These are phyloP conservation scores for Phlebopus sp. DNA, from an alignment of 1,284 basidiomycete genomes.

Conservation along the genomic window DNA sequence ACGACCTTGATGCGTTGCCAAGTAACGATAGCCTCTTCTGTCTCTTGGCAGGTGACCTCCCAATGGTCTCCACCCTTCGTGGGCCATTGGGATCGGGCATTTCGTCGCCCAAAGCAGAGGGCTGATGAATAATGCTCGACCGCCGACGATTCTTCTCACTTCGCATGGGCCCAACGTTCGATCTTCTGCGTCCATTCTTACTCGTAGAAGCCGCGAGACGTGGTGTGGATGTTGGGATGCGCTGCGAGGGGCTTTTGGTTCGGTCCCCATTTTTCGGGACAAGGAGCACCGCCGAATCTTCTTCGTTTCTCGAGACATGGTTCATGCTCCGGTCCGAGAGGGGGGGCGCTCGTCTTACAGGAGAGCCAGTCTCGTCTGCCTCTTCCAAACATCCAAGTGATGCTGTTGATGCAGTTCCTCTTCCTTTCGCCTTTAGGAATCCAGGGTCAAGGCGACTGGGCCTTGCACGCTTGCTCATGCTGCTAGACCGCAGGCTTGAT, in stretches of 20 bases:
- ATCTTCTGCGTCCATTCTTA: constrained; percentile 54
- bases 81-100: constrained; percentile 32
- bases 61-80: constrained; percentile 40
- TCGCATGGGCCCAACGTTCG: constrained; percentile 69
- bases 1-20: constrained; percentile 27
- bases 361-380: constrained; percentile 58
- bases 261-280: constrained; percentile 38
- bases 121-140: constrained; percentile 74
- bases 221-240: constrained; percentile 45
- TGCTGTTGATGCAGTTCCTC: constrained; percentile 42
- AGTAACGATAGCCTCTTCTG: constrained; percentile 60
- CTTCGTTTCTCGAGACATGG: constrained; percentile 24
- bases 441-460: constrained; percentile 64
- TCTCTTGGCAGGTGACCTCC: constrained; percentile 62
- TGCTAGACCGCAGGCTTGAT: constrained; percentile 12
- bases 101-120: constrained; percentile 41
- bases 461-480: constrained; percentile 44
- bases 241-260: constrained; percentile 45
- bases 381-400: constrained; percentile 66
- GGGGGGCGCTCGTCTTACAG: constrained; percentile 37
- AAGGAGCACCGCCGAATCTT: constrained; percentile 17
- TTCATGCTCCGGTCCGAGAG: constrained; percentile 66
- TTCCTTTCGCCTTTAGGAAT: constrained; percentile 62
- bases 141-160: constrained; percentile 67
- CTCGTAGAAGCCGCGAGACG: constrained; percentile 37